Conservation (phyloP, 106 monocot genomes). For the Agapanthus africanus region DNA sequence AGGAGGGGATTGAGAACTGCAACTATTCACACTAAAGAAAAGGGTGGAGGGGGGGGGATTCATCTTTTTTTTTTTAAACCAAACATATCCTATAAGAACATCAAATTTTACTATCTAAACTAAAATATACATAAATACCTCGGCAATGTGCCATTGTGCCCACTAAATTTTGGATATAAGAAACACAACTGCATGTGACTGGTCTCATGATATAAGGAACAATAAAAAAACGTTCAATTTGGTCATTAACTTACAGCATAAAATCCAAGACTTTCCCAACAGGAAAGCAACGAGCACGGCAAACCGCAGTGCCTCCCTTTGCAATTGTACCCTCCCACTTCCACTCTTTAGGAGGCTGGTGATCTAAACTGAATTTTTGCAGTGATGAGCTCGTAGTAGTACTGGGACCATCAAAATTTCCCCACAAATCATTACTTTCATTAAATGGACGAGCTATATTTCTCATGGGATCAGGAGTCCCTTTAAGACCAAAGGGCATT, state of each 20-base stretch:
- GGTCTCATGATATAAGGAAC: neutral
- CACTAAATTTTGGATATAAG: neutral
- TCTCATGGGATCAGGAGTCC: conserved; percentile 19
- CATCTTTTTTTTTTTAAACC: neutral
- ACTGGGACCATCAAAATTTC: conserved; percentile 20
- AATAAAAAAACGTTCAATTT: neutral
- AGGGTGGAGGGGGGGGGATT: too few species aligned
- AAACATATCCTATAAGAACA: neutral
- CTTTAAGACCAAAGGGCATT: conserved; percentile 30
- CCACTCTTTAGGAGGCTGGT: conserved; percentile 66
- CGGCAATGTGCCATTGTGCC: neutral
- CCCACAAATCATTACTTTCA: conserved; percentile 43
- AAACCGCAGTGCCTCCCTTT: conserved; percentile 77
- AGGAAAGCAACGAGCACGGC: conserved; percentile 96
- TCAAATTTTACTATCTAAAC: neutral
- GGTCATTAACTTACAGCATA: conserved; percentile 99
- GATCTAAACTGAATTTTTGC: conserved; percentile 30
- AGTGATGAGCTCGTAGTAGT: conserved; percentile 22
- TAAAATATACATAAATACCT: neutral
- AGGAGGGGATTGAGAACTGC: neutral
- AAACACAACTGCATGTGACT: neutral
- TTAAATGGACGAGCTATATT: conserved; percentile 22
- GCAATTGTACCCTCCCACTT: conserved; percentile 99
- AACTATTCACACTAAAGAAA: neutral
- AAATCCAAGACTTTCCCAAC: conserved; percentile 88